Percentiles rank a stretch among this genome's conserved stretches.
These are phyloP conservation scores for Fraxinus floribunda DNA, from an alignment of 305 asterid genomes.

Conservation along the genomic window DNA sequence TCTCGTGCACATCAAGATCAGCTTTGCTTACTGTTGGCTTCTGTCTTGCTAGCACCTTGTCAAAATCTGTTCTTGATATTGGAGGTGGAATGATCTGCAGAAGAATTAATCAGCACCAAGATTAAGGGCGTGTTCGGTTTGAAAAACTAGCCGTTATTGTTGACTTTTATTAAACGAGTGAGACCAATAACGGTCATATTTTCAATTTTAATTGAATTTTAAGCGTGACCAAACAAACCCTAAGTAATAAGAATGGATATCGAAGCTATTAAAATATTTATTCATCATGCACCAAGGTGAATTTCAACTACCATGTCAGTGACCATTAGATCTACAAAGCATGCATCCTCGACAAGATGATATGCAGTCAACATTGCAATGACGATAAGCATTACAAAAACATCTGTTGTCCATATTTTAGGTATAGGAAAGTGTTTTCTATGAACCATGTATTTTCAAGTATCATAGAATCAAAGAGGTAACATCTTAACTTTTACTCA, in stretches of 20 bases:
- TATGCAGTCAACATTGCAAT: background rate
- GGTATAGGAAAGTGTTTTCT: background rate
- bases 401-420: background rate
- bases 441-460: background rate
- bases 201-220: no score
- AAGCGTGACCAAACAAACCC: no score
- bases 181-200: no score
- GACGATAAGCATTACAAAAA: background rate
- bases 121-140: background rate
- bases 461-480: background rate
- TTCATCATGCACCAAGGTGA: background rate
- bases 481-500: background rate
- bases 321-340: background rate
- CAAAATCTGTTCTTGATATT: slow-evolving; percentile 74
- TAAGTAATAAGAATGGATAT: background rate
- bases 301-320: background rate
- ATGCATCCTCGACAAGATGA: background rate
- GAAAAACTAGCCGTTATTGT: no score
- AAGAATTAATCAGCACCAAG: slow-evolving; percentile 14
- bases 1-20: slow-evolving; percentile 39
- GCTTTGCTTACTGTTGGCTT: slow-evolving; percentile 87
- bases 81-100: slow-evolving; percentile 88
- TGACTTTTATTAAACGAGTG: no score
- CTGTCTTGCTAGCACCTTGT: slow-evolving; percentile 84
- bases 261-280: background rate